A percentile compares a stretch with the other conserved stretches of the same genome.
phyloP scores from a whole-genome alignment of 2,329 filamentous ascomycete species.

The Aureobasidium sp. region DNA sequence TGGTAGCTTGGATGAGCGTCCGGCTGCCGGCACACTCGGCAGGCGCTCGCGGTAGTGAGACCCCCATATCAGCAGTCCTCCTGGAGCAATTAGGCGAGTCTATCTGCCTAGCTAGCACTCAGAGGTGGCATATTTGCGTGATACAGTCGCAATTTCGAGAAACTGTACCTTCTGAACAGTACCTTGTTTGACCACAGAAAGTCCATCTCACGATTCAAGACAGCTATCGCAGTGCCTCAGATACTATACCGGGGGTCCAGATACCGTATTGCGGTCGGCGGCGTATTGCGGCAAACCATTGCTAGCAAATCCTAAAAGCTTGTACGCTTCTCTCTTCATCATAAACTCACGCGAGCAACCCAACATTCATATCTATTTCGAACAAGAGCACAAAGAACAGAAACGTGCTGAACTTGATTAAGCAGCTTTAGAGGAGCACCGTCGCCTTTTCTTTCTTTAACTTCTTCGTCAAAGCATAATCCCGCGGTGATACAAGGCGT shows the following conservation, averaged over 20 bases:
- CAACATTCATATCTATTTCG: neutral
- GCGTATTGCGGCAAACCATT: neutral
- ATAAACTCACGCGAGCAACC: too few relatives aligned
- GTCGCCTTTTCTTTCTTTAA: neutral
- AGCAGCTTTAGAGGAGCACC: neutral
- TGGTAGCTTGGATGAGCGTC: neutral
- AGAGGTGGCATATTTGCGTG: neutral
- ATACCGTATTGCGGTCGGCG: neutral
- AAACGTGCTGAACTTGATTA: neutral
- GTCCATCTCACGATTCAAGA: neutral
- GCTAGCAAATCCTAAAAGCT: neutral
- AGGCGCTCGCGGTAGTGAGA: neutral
- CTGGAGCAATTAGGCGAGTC: neutral
- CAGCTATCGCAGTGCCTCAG: neutral
- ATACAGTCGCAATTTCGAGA: neutral
- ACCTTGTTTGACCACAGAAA: neutral
- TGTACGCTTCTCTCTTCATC: neutral
- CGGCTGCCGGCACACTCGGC: neutral
- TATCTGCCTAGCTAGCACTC: neutral
- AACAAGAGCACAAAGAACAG: neutral
- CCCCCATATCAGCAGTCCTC: neutral
- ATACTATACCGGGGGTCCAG: neutral
- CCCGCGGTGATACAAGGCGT: neutral
- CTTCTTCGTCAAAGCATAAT: neutral
- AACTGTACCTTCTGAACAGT: too few relatives aligned